A percentile compares a stretch with the other conserved stretches of the same genome.
phyloP scores from a whole-genome alignment of 257 asterid genomes.

The Agastache rugosa region DNA sequence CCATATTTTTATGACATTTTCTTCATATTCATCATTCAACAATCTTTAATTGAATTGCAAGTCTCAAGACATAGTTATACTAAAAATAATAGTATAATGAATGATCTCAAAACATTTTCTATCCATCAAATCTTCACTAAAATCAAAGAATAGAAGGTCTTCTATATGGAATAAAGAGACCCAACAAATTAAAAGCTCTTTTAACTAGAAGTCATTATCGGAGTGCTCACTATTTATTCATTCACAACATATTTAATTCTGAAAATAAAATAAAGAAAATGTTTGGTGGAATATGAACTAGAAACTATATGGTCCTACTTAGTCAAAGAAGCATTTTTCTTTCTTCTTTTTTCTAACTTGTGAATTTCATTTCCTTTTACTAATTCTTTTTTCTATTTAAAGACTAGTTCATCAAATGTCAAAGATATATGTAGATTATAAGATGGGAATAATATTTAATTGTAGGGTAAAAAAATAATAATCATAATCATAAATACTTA shows the following conservation, averaged over 20 bases:
- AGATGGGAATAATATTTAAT: neutral
- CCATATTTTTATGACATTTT: neutral
- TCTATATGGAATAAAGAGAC: constrained; percentile 10
- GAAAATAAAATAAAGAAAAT: neutral
- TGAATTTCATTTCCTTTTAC: neutral
- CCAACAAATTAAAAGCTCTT: constrained; percentile 33
- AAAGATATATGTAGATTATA: neutral
- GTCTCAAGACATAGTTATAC: constrained; percentile 29
- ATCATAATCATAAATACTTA: neutral
- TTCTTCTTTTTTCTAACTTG: neutral
- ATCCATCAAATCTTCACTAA: constrained; percentile 39
- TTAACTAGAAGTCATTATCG: constrained; percentile 34
- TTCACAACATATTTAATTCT: constrained; percentile 19
- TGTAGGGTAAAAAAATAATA: neutral
- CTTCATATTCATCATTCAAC: constrained; percentile 4
- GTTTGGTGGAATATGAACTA: constrained; percentile 27
- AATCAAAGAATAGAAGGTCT: constrained; percentile 29
- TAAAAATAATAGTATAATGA: neutral
- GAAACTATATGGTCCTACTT: constrained; percentile 21
- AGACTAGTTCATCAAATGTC: neutral
- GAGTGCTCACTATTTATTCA: constrained; percentile 16
- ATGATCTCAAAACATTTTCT: constrained; percentile 39
- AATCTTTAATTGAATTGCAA: constrained; percentile 11
- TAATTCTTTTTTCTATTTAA: neutral
- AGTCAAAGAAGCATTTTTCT: constrained; percentile 16